Conservation (phyloP, 345 rosid genomes). For the Eucalyptus curtisii region DNA sequence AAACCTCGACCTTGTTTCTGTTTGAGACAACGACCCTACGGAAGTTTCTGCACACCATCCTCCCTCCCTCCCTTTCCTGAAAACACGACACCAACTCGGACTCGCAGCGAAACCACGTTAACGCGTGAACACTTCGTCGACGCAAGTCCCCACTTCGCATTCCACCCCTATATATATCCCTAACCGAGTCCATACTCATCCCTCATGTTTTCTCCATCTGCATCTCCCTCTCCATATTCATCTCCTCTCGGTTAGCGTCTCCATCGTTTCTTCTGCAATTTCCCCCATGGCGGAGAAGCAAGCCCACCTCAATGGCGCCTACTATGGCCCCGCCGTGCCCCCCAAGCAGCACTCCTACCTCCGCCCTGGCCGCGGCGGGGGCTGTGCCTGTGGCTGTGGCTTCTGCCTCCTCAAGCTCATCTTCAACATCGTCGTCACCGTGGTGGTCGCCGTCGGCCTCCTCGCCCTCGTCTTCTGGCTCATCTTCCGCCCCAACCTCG, state of each 20-base stretch:
- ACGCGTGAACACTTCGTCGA: neutral
- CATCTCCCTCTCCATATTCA: neutral
- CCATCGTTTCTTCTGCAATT: neutral
- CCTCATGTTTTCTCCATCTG: neutral
- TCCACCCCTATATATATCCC: neutral
- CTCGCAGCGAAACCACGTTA: neutral
- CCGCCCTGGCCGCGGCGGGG: conserved; percentile 3
- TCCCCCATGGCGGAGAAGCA: neutral
- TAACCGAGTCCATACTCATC: neutral
- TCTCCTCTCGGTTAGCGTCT: neutral
- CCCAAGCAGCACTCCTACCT: neutral
- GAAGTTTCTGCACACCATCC: neutral
- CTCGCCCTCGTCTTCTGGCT: conserved; percentile 26
- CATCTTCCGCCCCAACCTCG: conserved; percentile 22
- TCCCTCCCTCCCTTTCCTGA: neutral
- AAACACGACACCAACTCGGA: neutral
- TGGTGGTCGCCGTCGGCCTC: conserved; percentile 3
- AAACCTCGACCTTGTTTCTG: neutral
- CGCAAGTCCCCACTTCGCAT: neutral
- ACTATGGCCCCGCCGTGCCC: conserved; percentile 11
- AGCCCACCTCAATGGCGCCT: conserved; percentile 5
- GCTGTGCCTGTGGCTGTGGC: neutral
- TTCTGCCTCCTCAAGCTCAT: conserved; percentile 11
- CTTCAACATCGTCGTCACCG: conserved; percentile 1
- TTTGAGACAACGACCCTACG: neutral